Base-by-base conservation (phyloP, 2,329 filamentous ascomycete species). In the Xylariaceae sp. region DNA sequence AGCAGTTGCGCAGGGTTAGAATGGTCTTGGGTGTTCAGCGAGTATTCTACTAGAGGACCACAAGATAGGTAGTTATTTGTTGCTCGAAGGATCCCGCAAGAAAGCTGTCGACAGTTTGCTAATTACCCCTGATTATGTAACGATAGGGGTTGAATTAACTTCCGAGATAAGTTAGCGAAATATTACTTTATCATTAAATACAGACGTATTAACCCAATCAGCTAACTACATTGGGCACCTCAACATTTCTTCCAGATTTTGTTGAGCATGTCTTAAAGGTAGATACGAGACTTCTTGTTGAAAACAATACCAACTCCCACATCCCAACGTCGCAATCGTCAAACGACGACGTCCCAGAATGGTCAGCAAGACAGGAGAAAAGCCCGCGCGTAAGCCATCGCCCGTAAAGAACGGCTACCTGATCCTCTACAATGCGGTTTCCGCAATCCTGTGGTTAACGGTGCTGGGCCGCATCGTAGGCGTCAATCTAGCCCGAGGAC, bases 351-450 rank as follows among this genome's bases (percentile, higher is more conserved):
- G 15, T 32, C n/a, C 32, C 22, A 49, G 32, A 21, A 67, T 65
- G 65, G 61, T 60, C 55, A 61, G 62, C 37, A 55, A 49, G 53
- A 49, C 55, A 26, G 36, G 51, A 42, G 5, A 56, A n/a, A 62
- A 63, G 37, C 58, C 65, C 41, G 56, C 56, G n/a, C 63, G 58
- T 56, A 63, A 67, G 44, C 59, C 73, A 32, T 75, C 74, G 49
- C 73, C 74, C 56, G 64, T 77, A 58, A 85, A 83, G 70, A 79
- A 75, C 52, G 75, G 74, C 67, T 96, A 96, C 75, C 83, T 97
- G 50, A 79, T 92, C 67, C 75, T 85, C 63, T 99, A 97, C 81
- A 97, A 97, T 74, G 79, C 84, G 64, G 67, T 86, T 60, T 95
- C 86, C 49, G 83, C 90, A 56, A 69, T 84, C 19, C 81, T 92